phyloP scores from a whole-genome alignment of 2,329 filamentous ascomycete species.

The Hirsutella thompsonii region DNA sequence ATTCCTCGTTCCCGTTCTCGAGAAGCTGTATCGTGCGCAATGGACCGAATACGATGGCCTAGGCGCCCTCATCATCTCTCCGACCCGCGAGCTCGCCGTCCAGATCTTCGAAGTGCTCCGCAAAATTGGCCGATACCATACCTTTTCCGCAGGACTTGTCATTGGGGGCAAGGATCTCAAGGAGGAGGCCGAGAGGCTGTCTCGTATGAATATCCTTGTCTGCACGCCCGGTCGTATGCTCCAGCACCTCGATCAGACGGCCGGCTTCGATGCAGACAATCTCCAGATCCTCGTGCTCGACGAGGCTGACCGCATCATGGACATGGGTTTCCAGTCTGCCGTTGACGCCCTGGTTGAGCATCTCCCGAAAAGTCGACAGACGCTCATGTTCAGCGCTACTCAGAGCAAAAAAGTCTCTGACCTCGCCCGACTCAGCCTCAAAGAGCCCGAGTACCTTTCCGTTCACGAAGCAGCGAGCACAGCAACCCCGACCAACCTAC shows the following conservation, averaged over 20 bases:
- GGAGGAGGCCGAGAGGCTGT: constrained; percentile 73
- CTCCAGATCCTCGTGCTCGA: constrained; percentile 88
- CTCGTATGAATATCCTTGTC: constrained; percentile 92
- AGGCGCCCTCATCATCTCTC: constrained; percentile 84
- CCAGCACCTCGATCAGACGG: constrained; percentile 91
- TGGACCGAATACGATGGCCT: constrained; percentile 88
- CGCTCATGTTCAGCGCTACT: constrained; percentile 88
- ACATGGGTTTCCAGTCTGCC: constrained; percentile 88
- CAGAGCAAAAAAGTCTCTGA: constrained; percentile 93
- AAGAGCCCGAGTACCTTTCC: constrained; percentile 87
- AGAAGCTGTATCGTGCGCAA: constrained; percentile 78
- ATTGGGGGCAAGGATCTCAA: constrained; percentile 87
- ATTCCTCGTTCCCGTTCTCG: constrained; percentile 82
- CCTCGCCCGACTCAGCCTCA: constrained; percentile 73
- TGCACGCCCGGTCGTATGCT: constrained; percentile 91
- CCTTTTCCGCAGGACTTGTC: constrained; percentile 82
- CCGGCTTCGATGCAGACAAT: constrained; percentile 78
- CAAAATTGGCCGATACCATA: constrained; percentile 79
- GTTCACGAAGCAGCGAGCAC: constrained; percentile 73
- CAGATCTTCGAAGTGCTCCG: constrained; percentile 93
- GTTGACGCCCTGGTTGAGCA: constrained; percentile 92
- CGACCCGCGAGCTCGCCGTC: constrained; percentile 87
- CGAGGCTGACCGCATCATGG: constrained; percentile 92
- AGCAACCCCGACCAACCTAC: constrained; percentile 71
- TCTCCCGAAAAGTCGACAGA: constrained; percentile 74